A percentile compares a stretch with the other conserved stretches of the same genome.
These are phyloP conservation scores for Pluteus cervinus DNA, from an alignment of 768 basidiomycete species.

Conservation along the genomic window DNA sequence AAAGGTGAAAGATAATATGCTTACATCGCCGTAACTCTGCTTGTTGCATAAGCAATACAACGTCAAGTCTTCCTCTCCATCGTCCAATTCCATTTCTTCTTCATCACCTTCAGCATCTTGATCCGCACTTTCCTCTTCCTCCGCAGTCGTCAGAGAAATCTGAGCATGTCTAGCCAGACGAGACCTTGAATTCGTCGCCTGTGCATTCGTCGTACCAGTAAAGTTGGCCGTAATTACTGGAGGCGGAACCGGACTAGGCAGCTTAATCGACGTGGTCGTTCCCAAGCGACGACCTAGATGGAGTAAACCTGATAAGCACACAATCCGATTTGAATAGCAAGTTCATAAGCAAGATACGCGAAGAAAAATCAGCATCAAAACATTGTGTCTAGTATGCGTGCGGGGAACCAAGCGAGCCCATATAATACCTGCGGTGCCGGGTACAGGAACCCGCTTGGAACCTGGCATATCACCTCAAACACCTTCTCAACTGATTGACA, in stretches of 20 bases:
- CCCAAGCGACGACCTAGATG: slow-evolving; percentile 34
- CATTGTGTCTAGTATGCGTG: slow-evolving; percentile 40
- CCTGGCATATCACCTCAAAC: no score
- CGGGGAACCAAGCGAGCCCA: slow-evolving; percentile 15
- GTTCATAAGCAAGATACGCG: no score
- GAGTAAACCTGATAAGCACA: slow-evolving; percentile 4
- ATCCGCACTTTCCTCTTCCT: no score
- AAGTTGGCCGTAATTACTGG: no score
- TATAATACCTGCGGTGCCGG: slow-evolving; percentile 19
- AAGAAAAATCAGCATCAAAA: slow-evolving; percentile 20
- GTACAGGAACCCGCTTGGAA: slow-evolving; percentile 25
- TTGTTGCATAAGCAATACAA: slow-evolving; percentile 49
- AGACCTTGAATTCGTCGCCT: slow-evolving; percentile 35
- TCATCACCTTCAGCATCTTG: slow-evolving; percentile 28
- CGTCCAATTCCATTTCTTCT: slow-evolving; percentile 37
- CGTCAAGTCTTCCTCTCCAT: slow-evolving; percentile 42
- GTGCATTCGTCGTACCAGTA: slow-evolving; percentile 21
- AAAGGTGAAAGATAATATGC: no score
- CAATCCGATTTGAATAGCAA: not conserved
- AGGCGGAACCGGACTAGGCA: slow-evolving; percentile 27
- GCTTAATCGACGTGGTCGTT: slow-evolving; percentile 35
- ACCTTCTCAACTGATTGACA: no score
- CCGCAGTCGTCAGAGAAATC: no score
- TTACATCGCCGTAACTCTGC: slow-evolving; percentile 44
- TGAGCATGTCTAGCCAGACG: slow-evolving; percentile 41